Conservation (phyloP, 73 alveolate genomes). For the Tetrahymena malaccensis region DNA sequence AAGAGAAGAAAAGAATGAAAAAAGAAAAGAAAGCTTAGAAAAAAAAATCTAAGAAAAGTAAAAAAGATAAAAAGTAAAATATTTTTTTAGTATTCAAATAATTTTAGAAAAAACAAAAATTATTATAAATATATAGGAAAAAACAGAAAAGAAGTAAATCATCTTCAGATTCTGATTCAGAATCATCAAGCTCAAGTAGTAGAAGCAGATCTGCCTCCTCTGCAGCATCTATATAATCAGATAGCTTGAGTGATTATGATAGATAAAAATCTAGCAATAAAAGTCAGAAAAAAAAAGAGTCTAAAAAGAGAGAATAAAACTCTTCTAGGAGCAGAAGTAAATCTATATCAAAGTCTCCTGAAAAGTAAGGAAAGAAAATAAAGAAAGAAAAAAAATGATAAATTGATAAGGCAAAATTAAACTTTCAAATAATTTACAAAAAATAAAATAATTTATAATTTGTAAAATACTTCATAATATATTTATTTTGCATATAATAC, state of each 20-base stretch:
- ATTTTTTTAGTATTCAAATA: background rate
- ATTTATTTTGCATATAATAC: background rate
- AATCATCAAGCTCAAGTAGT: background rate
- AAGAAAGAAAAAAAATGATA: background rate
- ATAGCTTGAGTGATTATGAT: background rate
- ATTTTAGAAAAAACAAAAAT: background rate
- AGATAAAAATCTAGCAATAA: background rate
- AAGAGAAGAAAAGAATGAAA: background rate
- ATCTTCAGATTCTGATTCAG: background rate
- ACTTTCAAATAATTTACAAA: no score
- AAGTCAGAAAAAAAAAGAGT: background rate
- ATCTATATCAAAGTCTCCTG: background rate
- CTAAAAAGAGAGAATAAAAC: background rate
- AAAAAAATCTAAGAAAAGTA: background rate
- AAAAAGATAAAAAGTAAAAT: background rate
- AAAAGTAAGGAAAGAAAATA: background rate
- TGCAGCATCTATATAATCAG: background rate
- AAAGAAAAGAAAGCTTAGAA: background rate
- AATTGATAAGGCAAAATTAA: no score
- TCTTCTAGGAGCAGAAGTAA: background rate
- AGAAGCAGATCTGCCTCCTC: background rate
- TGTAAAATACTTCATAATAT: no score
- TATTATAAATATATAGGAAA: background rate
- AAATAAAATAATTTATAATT: no score
- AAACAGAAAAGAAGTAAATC: background rate